Evolutionary conservation across 2,329 filamentous ascomycete species (phyloP).

Genomic region (Talaromyces sp.): DNA sequence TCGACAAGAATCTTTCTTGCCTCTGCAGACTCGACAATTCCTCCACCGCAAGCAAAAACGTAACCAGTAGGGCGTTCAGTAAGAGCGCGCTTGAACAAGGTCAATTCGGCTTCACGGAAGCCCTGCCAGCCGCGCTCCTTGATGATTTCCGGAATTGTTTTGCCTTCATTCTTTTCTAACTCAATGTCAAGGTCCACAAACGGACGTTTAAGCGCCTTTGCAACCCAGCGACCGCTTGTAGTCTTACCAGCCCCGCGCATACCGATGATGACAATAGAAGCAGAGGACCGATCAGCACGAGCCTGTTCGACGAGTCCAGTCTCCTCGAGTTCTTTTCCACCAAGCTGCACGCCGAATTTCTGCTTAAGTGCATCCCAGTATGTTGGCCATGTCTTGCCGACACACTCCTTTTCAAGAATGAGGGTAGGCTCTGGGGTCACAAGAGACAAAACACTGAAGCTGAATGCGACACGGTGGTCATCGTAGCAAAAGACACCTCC

Average conservation of each 20-base stretch:
- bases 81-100: slow-evolving; percentile 67
- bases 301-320: slow-evolving; percentile 33
- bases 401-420: slow-evolving; percentile 85
- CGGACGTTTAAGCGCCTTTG: slow-evolving; percentile 66
- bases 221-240: slow-evolving; percentile 82
- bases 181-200: slow-evolving; percentile 85
- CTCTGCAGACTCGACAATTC: slow-evolving; percentile 79
- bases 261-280: slow-evolving; percentile 87
- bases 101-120: slow-evolving; percentile 75
- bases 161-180: slow-evolving; percentile 67
- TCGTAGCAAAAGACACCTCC: slow-evolving; percentile 85
- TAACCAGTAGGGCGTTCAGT: slow-evolving; percentile 68
- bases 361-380: slow-evolving; percentile 92
- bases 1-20: slow-evolving; percentile 70
- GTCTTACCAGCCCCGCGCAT: slow-evolving; percentile 98
- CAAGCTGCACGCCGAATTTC: slow-evolving; percentile 70
- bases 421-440: slow-evolving; percentile 66
- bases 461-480: slow-evolving; percentile 97
- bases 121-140: slow-evolving; percentile 75
- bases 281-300: slow-evolving; percentile 36
- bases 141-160: slow-evolving; percentile 83
- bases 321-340: slow-evolving; percentile 61
- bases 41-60: slow-evolving; percentile 90
- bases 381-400: slow-evolving; percentile 96
- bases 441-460: slow-evolving; percentile 83